phyloP scores from a whole-genome alignment of 768 basidiomycete genomes.

The Amanita fuliginea region DNA sequence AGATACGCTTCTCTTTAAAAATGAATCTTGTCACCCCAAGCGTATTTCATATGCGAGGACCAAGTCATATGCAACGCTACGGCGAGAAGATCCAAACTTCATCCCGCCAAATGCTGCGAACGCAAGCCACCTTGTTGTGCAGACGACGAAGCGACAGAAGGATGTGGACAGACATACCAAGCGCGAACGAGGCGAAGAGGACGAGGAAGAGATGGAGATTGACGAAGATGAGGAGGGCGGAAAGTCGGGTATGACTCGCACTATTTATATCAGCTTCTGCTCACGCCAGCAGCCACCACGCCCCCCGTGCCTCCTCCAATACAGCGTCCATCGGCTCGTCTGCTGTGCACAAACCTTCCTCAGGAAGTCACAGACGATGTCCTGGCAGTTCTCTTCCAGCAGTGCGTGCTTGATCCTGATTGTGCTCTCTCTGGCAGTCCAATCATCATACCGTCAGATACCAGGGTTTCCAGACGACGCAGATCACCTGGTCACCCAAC shows the following conservation, averaged over 20 bases:
- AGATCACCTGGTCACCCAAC: conserved; percentile 58
- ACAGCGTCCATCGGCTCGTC: conserved; percentile 46
- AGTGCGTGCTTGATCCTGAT: conserved; percentile 42
- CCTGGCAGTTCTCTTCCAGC: conserved; percentile 80
- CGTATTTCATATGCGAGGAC: conserved; percentile 85
- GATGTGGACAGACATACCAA: conserved; percentile 48
- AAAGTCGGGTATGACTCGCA: conserved; percentile 35
- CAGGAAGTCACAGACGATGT: conserved; percentile 85
- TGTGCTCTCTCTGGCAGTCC: not conserved
- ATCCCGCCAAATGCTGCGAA: conserved; percentile 61
- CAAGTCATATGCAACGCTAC: conserved; percentile 78
- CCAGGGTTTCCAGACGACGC: conserved; percentile 67
- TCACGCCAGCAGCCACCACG: conserved; percentile 21
- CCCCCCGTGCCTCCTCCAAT: conserved; percentile 32
- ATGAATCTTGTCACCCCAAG: conserved; percentile 26
- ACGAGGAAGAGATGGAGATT: conserved; percentile 91
- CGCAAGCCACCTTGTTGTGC: conserved; percentile 34
- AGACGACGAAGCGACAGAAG: conserved; percentile 54
- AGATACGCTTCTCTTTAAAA: conserved; percentile 1
- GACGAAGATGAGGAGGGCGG: conserved; percentile 72
- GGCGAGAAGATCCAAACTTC: conserved; percentile 72
- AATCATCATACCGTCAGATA: conserved; percentile 38
- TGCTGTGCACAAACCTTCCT: conserved; percentile 80
- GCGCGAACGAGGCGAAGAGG: conserved; percentile 62
- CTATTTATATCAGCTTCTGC: conserved; percentile 18